These are phyloP conservation scores for Mangifera indica DNA, from an alignment of 345 rosid genomes.

Conservation along the genomic window DNA sequence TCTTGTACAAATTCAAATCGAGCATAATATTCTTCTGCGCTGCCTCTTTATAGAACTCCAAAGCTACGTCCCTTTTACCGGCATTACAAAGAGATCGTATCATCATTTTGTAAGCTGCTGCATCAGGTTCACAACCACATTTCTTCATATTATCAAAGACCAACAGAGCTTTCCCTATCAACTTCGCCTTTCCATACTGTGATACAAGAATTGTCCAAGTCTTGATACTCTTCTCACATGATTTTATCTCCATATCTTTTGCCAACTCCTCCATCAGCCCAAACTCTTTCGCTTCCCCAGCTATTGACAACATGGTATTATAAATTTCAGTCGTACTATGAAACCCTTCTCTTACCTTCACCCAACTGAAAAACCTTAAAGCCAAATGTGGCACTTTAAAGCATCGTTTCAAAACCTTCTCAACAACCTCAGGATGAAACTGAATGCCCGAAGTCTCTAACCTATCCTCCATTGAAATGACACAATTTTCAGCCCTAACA, in stretches of 20 bases:
- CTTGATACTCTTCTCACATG: conserved; percentile 51
- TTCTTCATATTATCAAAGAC: conserved; percentile 65
- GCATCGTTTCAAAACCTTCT: conserved; percentile 74
- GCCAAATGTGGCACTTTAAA: conserved; percentile 77
- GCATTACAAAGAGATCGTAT: conserved; percentile 53
- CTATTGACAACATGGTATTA: conserved; percentile 57
- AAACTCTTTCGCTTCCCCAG: conserved; percentile 61
- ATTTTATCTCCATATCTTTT: conserved; percentile 63
- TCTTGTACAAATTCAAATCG: conserved; percentile 51
- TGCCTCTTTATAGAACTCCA: conserved; percentile 77
- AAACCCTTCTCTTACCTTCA: conserved; percentile 49
- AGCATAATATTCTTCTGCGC: conserved; percentile 49
- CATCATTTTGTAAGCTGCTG: conserved; percentile 41
- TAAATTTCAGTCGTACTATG: conserved; percentile 45
- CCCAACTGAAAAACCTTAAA: conserved; percentile 71
- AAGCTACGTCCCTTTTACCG: conserved; percentile 57
- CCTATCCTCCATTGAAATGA: conserved; percentile 59
- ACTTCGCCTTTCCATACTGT: conserved; percentile 58
- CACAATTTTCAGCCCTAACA: conserved; percentile 40
- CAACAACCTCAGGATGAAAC: conserved; percentile 59
- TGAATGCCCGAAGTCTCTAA: conserved; percentile 42
- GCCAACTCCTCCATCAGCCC: conserved; percentile 45
- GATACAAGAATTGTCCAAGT: conserved; percentile 73
- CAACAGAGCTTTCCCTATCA: conserved; percentile 56
- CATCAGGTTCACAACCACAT: conserved; percentile 55